A percentile compares a stretch with the other conserved stretches of the same genome.
Conservation (phyloP, 306 rosid genomes). For the Delonix regia region DNA sequence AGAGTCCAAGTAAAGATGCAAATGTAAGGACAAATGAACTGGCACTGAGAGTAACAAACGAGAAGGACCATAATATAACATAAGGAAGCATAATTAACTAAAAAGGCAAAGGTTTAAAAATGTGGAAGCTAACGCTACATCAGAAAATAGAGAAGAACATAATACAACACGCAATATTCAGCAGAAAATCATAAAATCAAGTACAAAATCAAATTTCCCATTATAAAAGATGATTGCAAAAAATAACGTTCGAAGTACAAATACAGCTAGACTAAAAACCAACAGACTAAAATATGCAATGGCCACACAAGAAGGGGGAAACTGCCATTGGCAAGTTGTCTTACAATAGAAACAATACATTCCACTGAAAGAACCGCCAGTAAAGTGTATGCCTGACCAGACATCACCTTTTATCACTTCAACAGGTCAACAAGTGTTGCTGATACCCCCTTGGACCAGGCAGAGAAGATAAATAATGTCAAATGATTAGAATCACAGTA, state of each 20-base stretch:
- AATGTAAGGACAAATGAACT: constrained; percentile 38
- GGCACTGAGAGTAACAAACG: constrained; percentile 28
- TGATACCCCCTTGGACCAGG: constrained; percentile 73
- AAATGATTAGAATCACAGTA: constrained; percentile 78
- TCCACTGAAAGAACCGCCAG: constrained; percentile 89
- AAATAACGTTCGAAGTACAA: constrained; percentile 64
- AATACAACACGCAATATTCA: constrained; percentile 27
- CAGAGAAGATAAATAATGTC: constrained; percentile 77
- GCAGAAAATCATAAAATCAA: constrained; percentile 14
- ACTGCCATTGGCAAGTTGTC: constrained; percentile 94
- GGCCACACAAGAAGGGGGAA: constrained; percentile 63
- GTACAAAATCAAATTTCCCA: constrained; percentile 27
- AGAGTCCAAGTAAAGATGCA: constrained; percentile 54
- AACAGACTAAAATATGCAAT: constrained; percentile 42
- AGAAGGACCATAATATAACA: constrained; percentile 29
- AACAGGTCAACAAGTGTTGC: constrained; percentile 69
- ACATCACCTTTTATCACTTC: constrained; percentile 73
- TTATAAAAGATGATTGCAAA: constrained; percentile 49
- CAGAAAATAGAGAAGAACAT: constrained; percentile 9
- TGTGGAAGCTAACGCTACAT: constrained; percentile 9
- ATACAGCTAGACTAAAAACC: constrained; percentile 42
- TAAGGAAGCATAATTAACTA: constrained; percentile 29
- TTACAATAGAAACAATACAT: constrained; percentile 99
- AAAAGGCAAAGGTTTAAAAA: constrained; percentile 5
- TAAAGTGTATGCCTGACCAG: constrained; percentile 60